Evolutionary conservation across 1,284 basidiomycete species (phyloP), one percentile per base, ranked within the genome.

Genomic region (Cryptococcus jaspeensis): DNA sequence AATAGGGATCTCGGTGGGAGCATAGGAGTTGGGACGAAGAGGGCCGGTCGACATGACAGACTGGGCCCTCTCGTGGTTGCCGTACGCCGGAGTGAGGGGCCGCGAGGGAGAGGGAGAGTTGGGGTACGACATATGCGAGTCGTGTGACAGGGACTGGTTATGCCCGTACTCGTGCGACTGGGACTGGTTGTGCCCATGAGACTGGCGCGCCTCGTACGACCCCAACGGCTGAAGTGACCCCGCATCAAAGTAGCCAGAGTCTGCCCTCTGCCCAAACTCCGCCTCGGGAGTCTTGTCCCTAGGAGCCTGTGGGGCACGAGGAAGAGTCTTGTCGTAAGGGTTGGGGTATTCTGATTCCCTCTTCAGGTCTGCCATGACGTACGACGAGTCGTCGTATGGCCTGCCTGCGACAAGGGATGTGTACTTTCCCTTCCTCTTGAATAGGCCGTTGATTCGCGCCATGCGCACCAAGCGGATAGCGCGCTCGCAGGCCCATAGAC

Each of bases 401-500:
- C 46, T 57, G 12, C 66, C 66, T 28, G 63, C 61, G 5, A 61
- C 36, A 28, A 58, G 25, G n/a, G 58, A 40, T 18, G 37, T 22
- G 25, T 41, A 32, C 8, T 36, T 36, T 41, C 45, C 41, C 42
- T 50, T 52, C 15, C 47, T 25, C 16, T 59, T 54, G 25, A 62
- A 59, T 9, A 82, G 80, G 1, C 84, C 84, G 61, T 92, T 92
- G 62, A 84, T 80, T 65, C 84, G 84, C 9, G 86, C 71, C 77
- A 84, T 87, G 74, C 85, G 83, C 9, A 81, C 73, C 23, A 80
- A 79, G 1, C 90, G 82, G 74, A 81, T 85, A 3, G 81, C 55
- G 8, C 89, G 81, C 71, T 90, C 88, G 9, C 80, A 81, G 0
- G 76, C 71, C 89, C 90, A 92, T 22, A 89, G 65, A 0, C 74